Conservation (phyloP, 2,329 filamentous ascomycete species). For the Ceratocystis alfenasii region DNA sequence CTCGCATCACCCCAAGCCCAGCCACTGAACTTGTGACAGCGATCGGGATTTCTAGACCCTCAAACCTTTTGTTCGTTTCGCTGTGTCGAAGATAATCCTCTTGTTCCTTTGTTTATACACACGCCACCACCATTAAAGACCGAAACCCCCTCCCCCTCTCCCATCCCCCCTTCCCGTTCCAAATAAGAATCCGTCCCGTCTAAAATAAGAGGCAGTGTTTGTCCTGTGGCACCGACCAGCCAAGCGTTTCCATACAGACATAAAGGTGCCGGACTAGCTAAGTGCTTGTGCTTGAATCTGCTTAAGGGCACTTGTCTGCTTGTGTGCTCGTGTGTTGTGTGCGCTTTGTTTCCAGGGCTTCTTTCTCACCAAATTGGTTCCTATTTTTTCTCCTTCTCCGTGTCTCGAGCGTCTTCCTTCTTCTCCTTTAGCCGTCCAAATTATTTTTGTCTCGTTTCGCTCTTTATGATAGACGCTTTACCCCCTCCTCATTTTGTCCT, state of each 20-base stretch:
- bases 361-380: background rate
- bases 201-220: constrained; percentile 13
- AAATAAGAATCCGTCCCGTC: constrained; percentile 2
- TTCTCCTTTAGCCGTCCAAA: background rate
- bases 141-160: background rate
- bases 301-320: background rate
- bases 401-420: constrained; percentile 17
- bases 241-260: constrained; percentile 1
- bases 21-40: no score
- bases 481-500: background rate
- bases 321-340: background rate
- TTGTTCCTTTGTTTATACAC: background rate
- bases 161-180: background rate
- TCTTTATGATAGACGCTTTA: background rate
- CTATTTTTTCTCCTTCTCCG: constrained; percentile 11
- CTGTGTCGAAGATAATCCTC: background rate
- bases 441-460: constrained; percentile 1
- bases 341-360: constrained; percentile 5
- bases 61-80: background rate
- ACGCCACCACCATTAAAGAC: no score
- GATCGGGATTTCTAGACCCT: no score
- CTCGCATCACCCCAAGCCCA: no score
- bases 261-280: background rate
- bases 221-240: constrained; percentile 4
- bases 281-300: background rate